These are phyloP conservation scores for Sporothrix euskadiensis DNA, from an alignment of 2,329 filamentous ascomycete genomes.

Conservation along the genomic window DNA sequence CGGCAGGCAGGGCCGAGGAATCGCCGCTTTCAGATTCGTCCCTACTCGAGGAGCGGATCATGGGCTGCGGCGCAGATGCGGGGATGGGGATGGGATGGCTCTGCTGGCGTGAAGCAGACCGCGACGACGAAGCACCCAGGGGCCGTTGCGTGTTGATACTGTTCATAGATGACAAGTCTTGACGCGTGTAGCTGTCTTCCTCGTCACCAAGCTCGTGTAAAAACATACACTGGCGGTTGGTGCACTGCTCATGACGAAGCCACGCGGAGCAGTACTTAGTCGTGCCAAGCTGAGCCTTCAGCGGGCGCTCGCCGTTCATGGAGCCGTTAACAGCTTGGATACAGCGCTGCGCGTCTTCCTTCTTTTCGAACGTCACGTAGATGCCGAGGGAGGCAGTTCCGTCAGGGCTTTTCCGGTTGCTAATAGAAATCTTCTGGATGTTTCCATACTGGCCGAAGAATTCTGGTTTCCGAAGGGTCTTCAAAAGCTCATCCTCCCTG, in stretches of 20 bases:
- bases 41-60: conserved; percentile 75
- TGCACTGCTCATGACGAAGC: conserved; percentile 89
- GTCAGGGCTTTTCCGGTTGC: conserved; percentile 80
- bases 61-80: conserved; percentile 51
- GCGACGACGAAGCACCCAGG: conserved; percentile 55
- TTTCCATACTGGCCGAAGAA: conserved; percentile 99
- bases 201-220: conserved; percentile 97
- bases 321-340: conserved; percentile 92
- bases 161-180: conserved; percentile 93
- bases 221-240: conserved; percentile 97
- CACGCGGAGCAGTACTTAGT: conserved; percentile 99
- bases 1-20: conserved; percentile 85
- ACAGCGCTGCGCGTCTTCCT: conserved; percentile 84
- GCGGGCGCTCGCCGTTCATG: conserved; percentile 79
- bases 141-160: conserved; percentile 78
- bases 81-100: conserved; percentile 42
- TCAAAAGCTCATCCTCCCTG: conserved; percentile 86
- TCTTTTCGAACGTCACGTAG: conserved; percentile 95
- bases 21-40: conserved; percentile 75
- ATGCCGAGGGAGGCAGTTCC: conserved; percentile 87
- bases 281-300: conserved; percentile 80
- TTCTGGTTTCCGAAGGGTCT: conserved; percentile 83
- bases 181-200: conserved; percentile 91
- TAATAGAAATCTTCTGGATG: conserved; percentile 98
- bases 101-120: conserved; percentile 56